Conservation (phyloP, 2,329 filamentous ascomycete genomes). For the Catunica adiposa region DNA sequence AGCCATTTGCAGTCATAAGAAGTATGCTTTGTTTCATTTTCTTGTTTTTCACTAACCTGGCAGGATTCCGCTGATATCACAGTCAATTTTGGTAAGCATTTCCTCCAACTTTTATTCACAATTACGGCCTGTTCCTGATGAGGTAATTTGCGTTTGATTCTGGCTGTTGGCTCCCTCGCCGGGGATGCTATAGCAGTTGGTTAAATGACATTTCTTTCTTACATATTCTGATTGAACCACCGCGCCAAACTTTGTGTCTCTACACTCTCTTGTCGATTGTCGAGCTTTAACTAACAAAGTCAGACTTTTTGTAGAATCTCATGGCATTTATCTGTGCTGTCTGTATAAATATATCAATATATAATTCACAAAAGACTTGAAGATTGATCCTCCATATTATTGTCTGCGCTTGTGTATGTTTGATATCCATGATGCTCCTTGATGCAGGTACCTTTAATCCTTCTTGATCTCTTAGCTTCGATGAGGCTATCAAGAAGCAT, state of each 20-base stretch:
- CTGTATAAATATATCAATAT: too few relatives aligned
- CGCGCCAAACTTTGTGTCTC: neutral
- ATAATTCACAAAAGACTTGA: too few relatives aligned
- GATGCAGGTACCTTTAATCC: too few relatives aligned
- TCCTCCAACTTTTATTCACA: slow-evolving; percentile 11
- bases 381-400: too few relatives aligned
- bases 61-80: neutral
- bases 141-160: slow-evolving; percentile 99
- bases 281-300: neutral
- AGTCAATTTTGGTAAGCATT: slow-evolving; percentile 15
- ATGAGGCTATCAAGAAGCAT: too few relatives aligned
- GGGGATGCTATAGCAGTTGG: slow-evolving; percentile 65
- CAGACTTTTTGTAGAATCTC: neutral
- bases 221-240: slow-evolving; percentile 78
- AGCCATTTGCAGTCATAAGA: too few relatives aligned
- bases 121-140: slow-evolving; percentile 47
- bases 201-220: slow-evolving; percentile 89
- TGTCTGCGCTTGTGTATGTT: too few relatives aligned
- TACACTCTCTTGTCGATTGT: neutral
- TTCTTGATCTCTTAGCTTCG: too few relatives aligned
- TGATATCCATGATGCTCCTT: too few relatives aligned
- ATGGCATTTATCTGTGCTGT: too few relatives aligned
- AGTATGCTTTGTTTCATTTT: too few relatives aligned
- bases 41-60: neutral
- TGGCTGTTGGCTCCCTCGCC: slow-evolving; percentile 71